A percentile compares a stretch with the other conserved stretches of the same genome.
Evolutionary conservation across 83 land plant genomes (phyloP).

Genomic region (Diphasiastrum complanatum): DNA sequence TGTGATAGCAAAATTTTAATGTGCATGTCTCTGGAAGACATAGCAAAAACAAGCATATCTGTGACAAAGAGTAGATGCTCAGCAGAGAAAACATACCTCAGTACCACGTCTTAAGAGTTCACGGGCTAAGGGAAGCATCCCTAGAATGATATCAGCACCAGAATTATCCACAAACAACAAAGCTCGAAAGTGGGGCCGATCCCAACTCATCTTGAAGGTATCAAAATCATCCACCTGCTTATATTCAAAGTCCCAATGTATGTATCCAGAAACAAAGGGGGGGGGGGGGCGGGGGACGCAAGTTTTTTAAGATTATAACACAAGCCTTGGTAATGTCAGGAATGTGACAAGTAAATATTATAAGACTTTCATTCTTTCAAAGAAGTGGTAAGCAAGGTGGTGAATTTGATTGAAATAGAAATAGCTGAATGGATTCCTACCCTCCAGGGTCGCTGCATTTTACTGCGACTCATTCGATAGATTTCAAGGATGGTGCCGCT

Average conservation of each 20-base stretch:
- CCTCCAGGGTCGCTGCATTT: conserved; percentile 97
- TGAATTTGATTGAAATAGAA: conserved; percentile 6
- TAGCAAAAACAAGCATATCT: background rate
- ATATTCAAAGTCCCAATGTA: background rate
- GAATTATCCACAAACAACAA: conserved; percentile 96
- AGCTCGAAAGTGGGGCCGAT: conserved; percentile 76
- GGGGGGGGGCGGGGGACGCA: too few relatives aligned
- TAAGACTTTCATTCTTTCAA: conserved; percentile 6
- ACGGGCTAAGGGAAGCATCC: conserved; percentile 95
- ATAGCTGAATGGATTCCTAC: conserved; percentile 27
- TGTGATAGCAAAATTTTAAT: background rate
- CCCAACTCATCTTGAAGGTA: conserved; percentile 57
- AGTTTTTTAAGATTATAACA: too few relatives aligned
- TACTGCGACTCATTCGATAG: conserved; percentile 94
- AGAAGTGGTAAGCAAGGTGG: background rate
- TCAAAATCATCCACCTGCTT: conserved; percentile 89
- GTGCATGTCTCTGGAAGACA: background rate
- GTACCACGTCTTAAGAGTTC: conserved; percentile 95
- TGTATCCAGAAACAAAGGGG: background rate
- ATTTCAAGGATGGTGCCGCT: conserved; percentile 94
- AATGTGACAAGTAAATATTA: background rate
- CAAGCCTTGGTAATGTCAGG: background rate
- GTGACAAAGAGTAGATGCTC: background rate
- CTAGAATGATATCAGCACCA: conserved; percentile 93
- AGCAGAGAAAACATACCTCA: conserved; percentile 45